Conservation (phyloP, 179 eudicot genomes). For the Beta corolliflora region DNA sequence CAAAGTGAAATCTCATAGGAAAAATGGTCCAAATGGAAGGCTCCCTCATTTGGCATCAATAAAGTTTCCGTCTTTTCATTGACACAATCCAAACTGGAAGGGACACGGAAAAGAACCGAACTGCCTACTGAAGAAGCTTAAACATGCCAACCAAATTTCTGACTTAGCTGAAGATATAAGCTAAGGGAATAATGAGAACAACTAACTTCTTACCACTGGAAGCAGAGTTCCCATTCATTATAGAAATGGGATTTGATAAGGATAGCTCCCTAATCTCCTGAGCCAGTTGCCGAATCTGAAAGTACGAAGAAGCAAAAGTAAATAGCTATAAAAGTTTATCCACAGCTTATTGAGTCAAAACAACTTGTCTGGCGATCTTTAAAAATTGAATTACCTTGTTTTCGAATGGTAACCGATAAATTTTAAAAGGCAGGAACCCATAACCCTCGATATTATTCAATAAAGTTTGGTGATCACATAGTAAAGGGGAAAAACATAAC, state of each 20-base stretch:
- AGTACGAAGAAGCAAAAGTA: slow-evolving; percentile 19
- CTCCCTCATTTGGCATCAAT: background rate
- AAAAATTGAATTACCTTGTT: background rate
- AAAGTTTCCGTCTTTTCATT: background rate
- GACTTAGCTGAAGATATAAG: background rate
- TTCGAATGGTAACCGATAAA: background rate
- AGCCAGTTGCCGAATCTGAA: slow-evolving; percentile 84
- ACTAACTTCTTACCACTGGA: slow-evolving; percentile 56
- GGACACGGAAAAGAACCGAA: background rate
- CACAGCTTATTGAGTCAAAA: background rate
- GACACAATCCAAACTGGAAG: background rate
- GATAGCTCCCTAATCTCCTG: slow-evolving; percentile 80
- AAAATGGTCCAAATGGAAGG: background rate
- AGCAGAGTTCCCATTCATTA: slow-evolving; percentile 59
- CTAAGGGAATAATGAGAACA: slow-evolving; percentile 5
- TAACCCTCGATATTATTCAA: background rate
- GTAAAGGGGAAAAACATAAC: too few relatives aligned
- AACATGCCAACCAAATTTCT: background rate
- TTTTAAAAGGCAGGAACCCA: background rate
- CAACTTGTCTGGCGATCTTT: background rate
- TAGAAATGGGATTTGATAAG: slow-evolving; percentile 61
- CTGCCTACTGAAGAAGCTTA: background rate
- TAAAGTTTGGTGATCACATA: background rate
- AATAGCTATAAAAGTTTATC: background rate
- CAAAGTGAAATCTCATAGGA: background rate